Evolutionary conservation across 768 basidiomycete species (phyloP).

Genomic region (Royoungia palumana): DNA sequence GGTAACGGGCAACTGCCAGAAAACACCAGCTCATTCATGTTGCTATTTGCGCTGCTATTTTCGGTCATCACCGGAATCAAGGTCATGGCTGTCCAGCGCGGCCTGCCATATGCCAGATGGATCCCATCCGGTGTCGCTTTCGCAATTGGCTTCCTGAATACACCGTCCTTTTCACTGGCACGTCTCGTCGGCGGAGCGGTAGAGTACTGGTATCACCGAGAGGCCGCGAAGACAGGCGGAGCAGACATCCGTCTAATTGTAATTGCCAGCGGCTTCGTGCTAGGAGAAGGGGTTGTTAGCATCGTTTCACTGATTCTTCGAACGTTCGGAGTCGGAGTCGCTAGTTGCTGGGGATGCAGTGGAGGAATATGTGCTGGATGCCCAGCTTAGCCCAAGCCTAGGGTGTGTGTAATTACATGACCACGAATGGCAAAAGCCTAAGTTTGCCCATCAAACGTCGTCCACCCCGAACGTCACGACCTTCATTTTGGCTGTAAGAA

Average conservation of each 20-base stretch:
- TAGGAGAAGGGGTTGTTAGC: conserved; percentile 91
- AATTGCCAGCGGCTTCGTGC: conserved; percentile 90
- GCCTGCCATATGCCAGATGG: conserved; percentile 61
- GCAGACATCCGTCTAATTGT: conserved; percentile 77
- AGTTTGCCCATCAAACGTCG: not conserved
- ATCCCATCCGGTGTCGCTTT: conserved; percentile 93
- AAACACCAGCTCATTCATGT: conserved; percentile 75
- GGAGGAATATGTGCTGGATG: conserved; percentile 74
- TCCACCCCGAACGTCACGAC: not conserved
- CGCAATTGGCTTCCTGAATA: conserved; percentile 94
- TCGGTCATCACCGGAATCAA: conserved; percentile 65
- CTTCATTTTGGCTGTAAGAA: conserved; percentile 20
- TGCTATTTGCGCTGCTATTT: conserved; percentile 70
- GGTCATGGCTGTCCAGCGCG: conserved; percentile 48
- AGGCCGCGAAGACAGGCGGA: conserved; percentile 44
- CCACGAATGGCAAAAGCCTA: conserved; percentile 7
- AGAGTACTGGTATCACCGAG: conserved; percentile 65
- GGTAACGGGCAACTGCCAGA: conserved; percentile 82
- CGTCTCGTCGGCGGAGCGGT: conserved; percentile 83
- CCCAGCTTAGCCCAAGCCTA: conserved; percentile 33
- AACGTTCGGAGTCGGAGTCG: conserved; percentile 68
- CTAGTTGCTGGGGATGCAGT: conserved; percentile 86
- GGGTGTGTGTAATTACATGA: conserved; percentile 3
- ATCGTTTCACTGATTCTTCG: conserved; percentile 72
- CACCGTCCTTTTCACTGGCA: conserved; percentile 91